Evolutionary conservation across 2,329 filamentous ascomycete genomes (phyloP), one percentile per base, ranked within the genome.

Genomic region (Colletotrichum lentis): DNA sequence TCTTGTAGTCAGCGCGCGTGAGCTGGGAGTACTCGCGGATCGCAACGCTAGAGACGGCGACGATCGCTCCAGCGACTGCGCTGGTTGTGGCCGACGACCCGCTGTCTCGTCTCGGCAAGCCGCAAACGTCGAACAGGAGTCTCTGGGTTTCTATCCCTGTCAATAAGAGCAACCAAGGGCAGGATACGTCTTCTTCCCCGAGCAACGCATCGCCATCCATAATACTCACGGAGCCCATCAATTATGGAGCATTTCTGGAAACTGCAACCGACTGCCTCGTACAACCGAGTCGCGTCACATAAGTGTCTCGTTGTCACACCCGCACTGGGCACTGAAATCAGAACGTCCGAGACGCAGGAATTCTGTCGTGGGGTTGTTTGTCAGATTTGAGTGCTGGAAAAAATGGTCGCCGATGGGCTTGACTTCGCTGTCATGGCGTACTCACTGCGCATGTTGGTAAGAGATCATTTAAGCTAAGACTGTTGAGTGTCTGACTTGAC

Each of bases 1-100:
- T 39, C 5, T 1, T 67, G 2, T 67, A 67, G 31, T 63, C 64
- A 0, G 52, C 4, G 7, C 64, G 58, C 4, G 53, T 62, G 12
- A 67, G 44, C 18, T 63, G 64, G 3, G 64, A 62, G 22, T 57
- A 67, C 24, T 53, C 46, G 14, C 64, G 64, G 2, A 67, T 50
- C 1, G 14, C 64, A 43, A 67, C 64, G 44, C 64, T 67, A 0
- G 47, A 46, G 14, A 67, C 20, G 24, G 64, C 64, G 5, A 67
- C 50, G 4, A 58, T 11, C 5, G 52, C 59, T 14, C 64, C 59
- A 12, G 27, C 64, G 8, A 67, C 52, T 20, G 64, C 64, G 16
- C 64, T 63, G 5, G 43, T 59, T 18, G 64, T 58, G 6, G 64
- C 64, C 1, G 64, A 67, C 14, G 52, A 41, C 5, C 64, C 59